Evolutionary conservation across 805 yeast species (phyloP), one percentile per base, ranked within the genome.

Genomic region (Sugiyamaella valdiviana): DNA sequence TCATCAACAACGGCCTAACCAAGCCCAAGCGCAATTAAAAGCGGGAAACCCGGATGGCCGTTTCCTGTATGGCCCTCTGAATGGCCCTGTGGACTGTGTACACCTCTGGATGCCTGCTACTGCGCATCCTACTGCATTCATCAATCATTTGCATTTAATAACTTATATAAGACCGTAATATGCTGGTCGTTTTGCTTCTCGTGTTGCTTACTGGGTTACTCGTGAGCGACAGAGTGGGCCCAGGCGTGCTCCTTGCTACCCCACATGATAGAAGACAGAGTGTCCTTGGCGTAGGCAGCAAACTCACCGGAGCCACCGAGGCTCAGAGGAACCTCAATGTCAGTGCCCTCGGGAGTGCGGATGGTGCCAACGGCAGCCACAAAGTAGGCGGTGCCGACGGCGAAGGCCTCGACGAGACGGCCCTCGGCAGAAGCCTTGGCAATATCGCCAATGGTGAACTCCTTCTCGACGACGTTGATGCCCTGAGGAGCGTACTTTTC

Each of bases 331-430:
- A 75, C 70, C 15, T 57, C 54, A 41, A 75, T 67, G 46, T 64
- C 71, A 53, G 69, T 63, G 20, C 76, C 78, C 47, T 62, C 63
- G 62, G 70, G 72, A 36, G 74, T 73, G 20, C 52, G 42, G 57
- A 76, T 72, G 45, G 60, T 61, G 39, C 62, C 60, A 46, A 76
- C 73, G 39, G 79, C 77, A 16, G 79, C 67, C 19, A 76, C 76
- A 59, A 76, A 67, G 42, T 74, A 77, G 36, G 79, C 79, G 50
- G 80, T 76, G 40, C 80, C 80, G 39, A 77, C 60, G 44, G 77
- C 77, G 53, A 76, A 76, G 9, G 78, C 78, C 66, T 76, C 80
- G 7, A 76, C 65, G 58, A 76, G 68, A 55, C 73, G 67, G 39
- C 76, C 76, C 60, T 72, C 72, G 19, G 62, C 67, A 17, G 75